These are phyloP conservation scores for Annulohypoxylon stygium DNA, from an alignment of 495 filamentous ascomycete species.

Conservation along the genomic window DNA sequence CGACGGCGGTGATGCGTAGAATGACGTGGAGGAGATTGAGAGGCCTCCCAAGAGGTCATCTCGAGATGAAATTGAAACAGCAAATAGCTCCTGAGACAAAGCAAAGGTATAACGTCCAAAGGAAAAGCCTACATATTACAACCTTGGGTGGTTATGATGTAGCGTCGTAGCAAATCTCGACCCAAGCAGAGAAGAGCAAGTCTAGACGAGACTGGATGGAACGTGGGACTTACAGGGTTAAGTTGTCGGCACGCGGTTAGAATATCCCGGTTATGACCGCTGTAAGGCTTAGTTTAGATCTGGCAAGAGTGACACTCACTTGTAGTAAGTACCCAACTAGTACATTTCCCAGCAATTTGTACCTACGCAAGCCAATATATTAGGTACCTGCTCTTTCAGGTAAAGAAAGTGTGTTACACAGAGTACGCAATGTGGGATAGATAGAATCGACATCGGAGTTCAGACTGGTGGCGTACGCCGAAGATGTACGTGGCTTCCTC, in stretches of 20 bases:
- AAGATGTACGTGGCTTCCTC: not conserved
- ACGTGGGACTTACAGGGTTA: slow-evolving; percentile 32
- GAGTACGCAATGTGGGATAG: not conserved
- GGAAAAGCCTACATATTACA: slow-evolving; percentile 14
- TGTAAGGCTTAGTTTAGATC: slow-evolving; percentile 27
- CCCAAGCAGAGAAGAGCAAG: slow-evolving; percentile 32
- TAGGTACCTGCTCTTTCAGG: no score
- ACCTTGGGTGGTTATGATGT: slow-evolving; percentile 1
- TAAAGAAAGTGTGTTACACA: not conserved
- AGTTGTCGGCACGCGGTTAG: slow-evolving; percentile 21
- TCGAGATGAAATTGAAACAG: slow-evolving; percentile 45
- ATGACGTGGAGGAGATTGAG: slow-evolving; percentile 39
- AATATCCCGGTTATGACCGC: slow-evolving; percentile 24
- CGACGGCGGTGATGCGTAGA: slow-evolving; percentile 41
- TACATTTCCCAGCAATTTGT: not conserved
- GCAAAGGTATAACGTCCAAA: slow-evolving; percentile 27
- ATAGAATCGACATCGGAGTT: not conserved
- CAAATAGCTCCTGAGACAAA: slow-evolving; percentile 45
- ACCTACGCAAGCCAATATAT: not conserved
- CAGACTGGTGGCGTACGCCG: not conserved
- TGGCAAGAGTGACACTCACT: not conserved
- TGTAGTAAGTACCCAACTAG: not conserved
- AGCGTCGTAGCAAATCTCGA: slow-evolving; percentile 18
- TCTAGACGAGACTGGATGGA: slow-evolving; percentile 34
- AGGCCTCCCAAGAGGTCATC: slow-evolving; percentile 43